Percentiles rank a stretch among this genome's conserved stretches.
Conservation (phyloP, 2,329 filamentous ascomycete genomes). For the Hymenoscyphus linearis region DNA sequence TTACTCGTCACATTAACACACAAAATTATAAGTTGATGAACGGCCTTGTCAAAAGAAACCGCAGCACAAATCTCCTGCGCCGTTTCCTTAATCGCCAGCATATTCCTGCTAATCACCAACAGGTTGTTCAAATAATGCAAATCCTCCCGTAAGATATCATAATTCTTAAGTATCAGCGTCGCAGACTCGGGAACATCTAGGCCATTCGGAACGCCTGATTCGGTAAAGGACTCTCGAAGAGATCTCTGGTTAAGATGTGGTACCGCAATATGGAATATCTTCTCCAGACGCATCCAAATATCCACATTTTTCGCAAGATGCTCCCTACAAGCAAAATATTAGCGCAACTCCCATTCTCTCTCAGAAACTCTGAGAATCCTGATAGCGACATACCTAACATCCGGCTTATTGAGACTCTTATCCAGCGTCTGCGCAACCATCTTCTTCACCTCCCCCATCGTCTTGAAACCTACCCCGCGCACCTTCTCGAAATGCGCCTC, state of each 20-base stretch:
- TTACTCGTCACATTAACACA: slow-evolving; percentile 64
- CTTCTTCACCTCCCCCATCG: slow-evolving; percentile 48
- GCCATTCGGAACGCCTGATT: slow-evolving; percentile 48
- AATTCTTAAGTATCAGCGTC: slow-evolving; percentile 57
- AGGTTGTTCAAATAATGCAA: slow-evolving; percentile 60
- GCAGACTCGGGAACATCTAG: slow-evolving; percentile 59
- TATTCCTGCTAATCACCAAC: slow-evolving; percentile 60
- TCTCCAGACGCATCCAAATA: slow-evolving; percentile 60
- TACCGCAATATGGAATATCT: slow-evolving; percentile 56
- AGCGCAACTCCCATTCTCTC: slow-evolving; percentile 2
- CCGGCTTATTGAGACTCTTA: slow-evolving; percentile 54
- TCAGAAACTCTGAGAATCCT: not conserved
- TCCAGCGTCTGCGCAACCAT: slow-evolving; percentile 58
- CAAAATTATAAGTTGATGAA: slow-evolving; percentile 59
- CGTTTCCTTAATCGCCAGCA: slow-evolving; percentile 59
- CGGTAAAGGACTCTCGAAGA: slow-evolving; percentile 48
- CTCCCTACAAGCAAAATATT: slow-evolving; percentile 39
- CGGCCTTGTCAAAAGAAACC: slow-evolving; percentile 60
- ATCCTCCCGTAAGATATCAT: slow-evolving; percentile 55
- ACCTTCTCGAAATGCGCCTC: slow-evolving; percentile 56
- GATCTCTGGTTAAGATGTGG: slow-evolving; percentile 56
- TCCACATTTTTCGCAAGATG: slow-evolving; percentile 56
- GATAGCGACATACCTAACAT: slow-evolving; percentile 45
- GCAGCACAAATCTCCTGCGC: slow-evolving; percentile 62
- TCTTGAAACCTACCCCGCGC: slow-evolving; percentile 52